Evolutionary conservation across 2,329 filamentous ascomycete genomes (phyloP).

Genomic region (Ploettnerulaceae sp.): DNA sequence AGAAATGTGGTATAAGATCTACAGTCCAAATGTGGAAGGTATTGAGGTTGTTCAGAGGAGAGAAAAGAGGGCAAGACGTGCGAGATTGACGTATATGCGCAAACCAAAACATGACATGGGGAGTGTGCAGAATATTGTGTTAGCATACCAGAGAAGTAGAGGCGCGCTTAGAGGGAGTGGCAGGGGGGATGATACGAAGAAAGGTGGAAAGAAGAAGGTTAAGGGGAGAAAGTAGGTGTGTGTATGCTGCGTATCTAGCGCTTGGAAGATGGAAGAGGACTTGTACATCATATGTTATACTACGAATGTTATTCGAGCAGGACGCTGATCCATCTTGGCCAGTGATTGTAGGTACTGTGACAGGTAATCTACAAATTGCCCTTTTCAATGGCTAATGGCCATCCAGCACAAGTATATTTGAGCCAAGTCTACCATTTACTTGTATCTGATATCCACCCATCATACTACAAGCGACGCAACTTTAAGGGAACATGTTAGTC

Average conservation of each 20-base stretch:
- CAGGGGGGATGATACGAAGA: conserved; percentile 19
- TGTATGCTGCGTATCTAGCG: conserved; percentile 19
- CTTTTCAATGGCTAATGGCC: no score
- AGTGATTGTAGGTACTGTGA: no score
- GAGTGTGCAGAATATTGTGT: conserved; percentile 75
- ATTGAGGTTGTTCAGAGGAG: conserved; percentile 91
- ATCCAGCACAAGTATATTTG: no score
- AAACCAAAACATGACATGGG: conserved; percentile 83
- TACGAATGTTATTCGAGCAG: no score
- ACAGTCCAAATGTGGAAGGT: conserved; percentile 80
- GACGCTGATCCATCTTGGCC: no score
- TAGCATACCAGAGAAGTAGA: conserved; percentile 55
- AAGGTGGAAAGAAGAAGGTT: conserved; percentile 29
- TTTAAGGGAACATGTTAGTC: no score
- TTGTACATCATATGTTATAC: conserved; percentile 6
- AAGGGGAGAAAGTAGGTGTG: conserved; percentile 27
- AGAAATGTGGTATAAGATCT: conserved; percentile 98
- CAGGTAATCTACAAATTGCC: no score
- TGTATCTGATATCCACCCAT: no score
- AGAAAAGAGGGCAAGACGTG: conserved; percentile 78
- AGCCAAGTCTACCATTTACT: no score
- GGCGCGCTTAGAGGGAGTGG: conserved; percentile 37
- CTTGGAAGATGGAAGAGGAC: conserved; percentile 5
- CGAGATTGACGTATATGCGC: conserved; percentile 86
- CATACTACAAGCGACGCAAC: no score